Percentiles rank a stretch among this genome's conserved stretches.
phyloP scores from a whole-genome alignment of 805 yeast genomes.

The Saturnispora mendoncae region DNA sequence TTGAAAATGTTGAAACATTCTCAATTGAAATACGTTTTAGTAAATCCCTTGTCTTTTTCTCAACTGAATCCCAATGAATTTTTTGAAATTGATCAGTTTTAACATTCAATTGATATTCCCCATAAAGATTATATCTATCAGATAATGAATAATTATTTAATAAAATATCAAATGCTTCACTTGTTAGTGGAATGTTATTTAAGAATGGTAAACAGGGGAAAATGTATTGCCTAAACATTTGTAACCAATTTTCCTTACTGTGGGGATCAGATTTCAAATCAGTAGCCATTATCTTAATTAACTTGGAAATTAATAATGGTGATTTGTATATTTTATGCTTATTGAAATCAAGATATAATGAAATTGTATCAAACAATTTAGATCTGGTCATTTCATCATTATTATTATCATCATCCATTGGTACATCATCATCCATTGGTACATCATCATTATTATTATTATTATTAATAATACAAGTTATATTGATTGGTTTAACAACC shows the following conservation, averaged over 20 bases:
- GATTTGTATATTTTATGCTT: conserved; percentile 48
- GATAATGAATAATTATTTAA: conserved; percentile 43
- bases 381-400: conserved; percentile 30
- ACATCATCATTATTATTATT: neutral
- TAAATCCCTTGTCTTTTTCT: conserved; percentile 67
- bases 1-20: conserved; percentile 63
- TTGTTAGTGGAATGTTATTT: conserved; percentile 49
- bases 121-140: conserved; percentile 67
- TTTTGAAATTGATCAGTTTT: conserved; percentile 49
- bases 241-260: conserved; percentile 39
- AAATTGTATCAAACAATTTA: conserved; percentile 32
- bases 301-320: conserved; percentile 40
- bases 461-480: conserved; percentile 6
- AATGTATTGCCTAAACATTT: conserved; percentile 54
- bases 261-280: conserved; percentile 26
- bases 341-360: conserved; percentile 41
- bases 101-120: conserved; percentile 57
- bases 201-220: conserved; percentile 53
- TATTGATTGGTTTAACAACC: conserved; percentile 14
- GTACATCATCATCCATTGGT: neutral
- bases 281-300: conserved; percentile 50
- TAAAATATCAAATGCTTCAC: conserved; percentile 51
- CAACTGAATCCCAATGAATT: conserved; percentile 55
- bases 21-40: conserved; percentile 77
- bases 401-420: conserved; percentile 20